These are phyloP conservation scores for Takakia lepidozioides DNA, from an alignment of 225 moss, liverwort and hornwort genomes.

Conservation along the genomic window DNA sequence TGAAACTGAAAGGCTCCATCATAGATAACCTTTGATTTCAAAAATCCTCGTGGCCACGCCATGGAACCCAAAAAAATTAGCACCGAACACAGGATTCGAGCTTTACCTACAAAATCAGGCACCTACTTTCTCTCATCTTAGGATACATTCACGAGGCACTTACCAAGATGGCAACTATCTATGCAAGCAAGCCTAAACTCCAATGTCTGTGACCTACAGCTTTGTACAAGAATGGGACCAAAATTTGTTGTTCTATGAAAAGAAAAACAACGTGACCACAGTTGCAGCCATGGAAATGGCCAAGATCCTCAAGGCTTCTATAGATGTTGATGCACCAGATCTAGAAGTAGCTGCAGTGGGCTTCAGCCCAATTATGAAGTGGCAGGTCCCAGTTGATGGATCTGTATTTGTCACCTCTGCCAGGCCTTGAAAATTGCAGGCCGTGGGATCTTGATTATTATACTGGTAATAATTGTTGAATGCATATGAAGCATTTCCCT, in stretches of 20 bases:
- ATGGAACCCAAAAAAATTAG: constrained; percentile 12
- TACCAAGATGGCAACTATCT: constrained; percentile 8
- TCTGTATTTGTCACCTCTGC: constrained; percentile 45
- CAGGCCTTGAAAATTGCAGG: constrained; percentile 65
- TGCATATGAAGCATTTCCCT: constrained; percentile 71
- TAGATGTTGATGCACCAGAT: neutral
- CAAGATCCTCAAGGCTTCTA: constrained; percentile 1
- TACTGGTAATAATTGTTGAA: constrained; percentile 91
- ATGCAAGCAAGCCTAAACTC: constrained; percentile 10
- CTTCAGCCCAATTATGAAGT: constrained; percentile 48
- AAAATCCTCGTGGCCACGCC: neutral
- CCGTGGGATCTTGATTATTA: constrained; percentile 29
- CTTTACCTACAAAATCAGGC: constrained; percentile 13
- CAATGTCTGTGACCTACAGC: neutral
- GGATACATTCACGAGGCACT: constrained; percentile 27
- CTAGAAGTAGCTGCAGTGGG: constrained; percentile 5
- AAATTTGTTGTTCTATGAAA: constrained; percentile 1
- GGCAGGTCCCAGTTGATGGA: constrained; percentile 49
- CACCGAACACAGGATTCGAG: constrained; percentile 2
- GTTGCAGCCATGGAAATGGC: neutral
- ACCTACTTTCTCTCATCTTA: constrained; percentile 14
- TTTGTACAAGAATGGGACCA: constrained; percentile 5
- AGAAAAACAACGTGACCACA: neutral
- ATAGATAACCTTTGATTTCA: too few relatives aligned
- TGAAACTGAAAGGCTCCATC: too few relatives aligned